A percentile compares a stretch with the other conserved stretches of the same genome.
phyloP scores from a whole-genome alignment of 164 flowering plant species.

The Cinnamomum micranthum region DNA sequence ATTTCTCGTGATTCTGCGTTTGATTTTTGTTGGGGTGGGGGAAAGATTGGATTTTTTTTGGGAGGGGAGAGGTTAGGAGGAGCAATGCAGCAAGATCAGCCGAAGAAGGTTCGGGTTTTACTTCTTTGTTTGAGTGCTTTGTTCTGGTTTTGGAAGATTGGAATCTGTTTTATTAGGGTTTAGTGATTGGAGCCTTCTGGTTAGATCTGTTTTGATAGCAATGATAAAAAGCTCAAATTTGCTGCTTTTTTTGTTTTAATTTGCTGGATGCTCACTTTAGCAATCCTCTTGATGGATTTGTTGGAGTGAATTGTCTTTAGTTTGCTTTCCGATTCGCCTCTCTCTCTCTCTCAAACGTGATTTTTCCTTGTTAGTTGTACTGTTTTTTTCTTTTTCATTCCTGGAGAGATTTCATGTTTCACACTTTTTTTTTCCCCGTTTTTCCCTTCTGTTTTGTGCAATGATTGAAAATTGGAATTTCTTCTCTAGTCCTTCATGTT shows the following conservation, averaged over 20 bases:
- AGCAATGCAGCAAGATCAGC: slow-evolving; percentile 77
- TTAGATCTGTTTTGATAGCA: not conserved
- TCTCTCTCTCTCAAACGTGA: too few relatives aligned
- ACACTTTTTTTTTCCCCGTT: not conserved
- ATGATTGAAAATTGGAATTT: not conserved
- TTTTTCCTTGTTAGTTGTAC: not conserved
- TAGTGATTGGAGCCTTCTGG: not conserved
- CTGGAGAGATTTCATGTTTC: not conserved
- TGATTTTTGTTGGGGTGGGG: not conserved
- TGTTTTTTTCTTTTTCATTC: not conserved
- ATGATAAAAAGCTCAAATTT: not conserved
- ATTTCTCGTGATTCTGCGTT: slow-evolving; percentile 6
- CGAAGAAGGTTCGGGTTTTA: slow-evolving; percentile 55
- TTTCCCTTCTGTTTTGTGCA: not conserved
- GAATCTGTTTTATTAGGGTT: not conserved
- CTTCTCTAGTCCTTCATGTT: too few relatives aligned
- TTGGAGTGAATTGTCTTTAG: not conserved
- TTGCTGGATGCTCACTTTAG: not conserved
- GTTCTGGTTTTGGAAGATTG: not conserved
- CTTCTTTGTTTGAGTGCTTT: not conserved
- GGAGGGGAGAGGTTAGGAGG: not conserved
- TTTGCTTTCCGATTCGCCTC: not conserved
- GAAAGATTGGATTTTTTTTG: not conserved
- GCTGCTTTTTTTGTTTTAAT: not conserved
- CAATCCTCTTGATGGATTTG: not conserved